A percentile compares a stretch with the other conserved stretches of the same genome.
Conservation (phyloP, 192 early-diverging fungal genomes). For the Entomortierella beljakovae region DNA sequence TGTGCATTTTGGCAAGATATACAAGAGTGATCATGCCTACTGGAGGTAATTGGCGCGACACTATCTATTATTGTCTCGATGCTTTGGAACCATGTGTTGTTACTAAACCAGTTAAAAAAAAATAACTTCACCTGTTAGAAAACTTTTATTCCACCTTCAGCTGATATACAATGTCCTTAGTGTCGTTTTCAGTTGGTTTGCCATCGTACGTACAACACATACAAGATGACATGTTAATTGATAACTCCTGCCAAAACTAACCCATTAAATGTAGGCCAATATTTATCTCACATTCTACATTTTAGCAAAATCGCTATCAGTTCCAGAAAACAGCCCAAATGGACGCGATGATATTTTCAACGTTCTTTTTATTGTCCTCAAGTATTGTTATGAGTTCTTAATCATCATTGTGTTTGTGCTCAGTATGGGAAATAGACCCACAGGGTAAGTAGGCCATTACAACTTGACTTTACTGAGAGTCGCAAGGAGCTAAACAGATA, state of each 20-base stretch:
- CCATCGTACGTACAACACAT: conserved; percentile 59
- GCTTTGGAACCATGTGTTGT: no score
- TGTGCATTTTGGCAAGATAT: conserved; percentile 72
- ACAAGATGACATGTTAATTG: neutral
- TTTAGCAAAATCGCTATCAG: conserved; percentile 58
- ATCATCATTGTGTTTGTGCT: conserved; percentile 84
- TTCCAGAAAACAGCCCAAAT: conserved; percentile 55
- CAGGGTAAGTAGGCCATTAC: conserved; percentile 62
- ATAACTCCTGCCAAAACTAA: neutral
- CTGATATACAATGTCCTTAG: conserved; percentile 86
- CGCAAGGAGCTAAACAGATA: neutral
- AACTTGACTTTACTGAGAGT: neutral
- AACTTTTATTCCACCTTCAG: conserved; percentile 80
- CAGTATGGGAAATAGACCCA: conserved; percentile 94
- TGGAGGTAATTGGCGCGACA: conserved; percentile 23
- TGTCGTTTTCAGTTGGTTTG: conserved; percentile 94
- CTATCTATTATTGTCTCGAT: no score
- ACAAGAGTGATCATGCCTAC: conserved; percentile 73
- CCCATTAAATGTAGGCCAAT: conserved; percentile 60
- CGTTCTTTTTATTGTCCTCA: conserved; percentile 77
- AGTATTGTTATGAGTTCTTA: conserved; percentile 77
- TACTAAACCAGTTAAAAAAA: no score
- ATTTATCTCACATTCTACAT: conserved; percentile 73
- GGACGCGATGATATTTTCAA: conserved; percentile 58
- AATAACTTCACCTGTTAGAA: conserved; percentile 44